Evolutionary conservation across 2,329 filamentous ascomycete genomes (phyloP), one percentile per base, ranked within the genome.

Genomic region (Hypoxylon sp.): DNA sequence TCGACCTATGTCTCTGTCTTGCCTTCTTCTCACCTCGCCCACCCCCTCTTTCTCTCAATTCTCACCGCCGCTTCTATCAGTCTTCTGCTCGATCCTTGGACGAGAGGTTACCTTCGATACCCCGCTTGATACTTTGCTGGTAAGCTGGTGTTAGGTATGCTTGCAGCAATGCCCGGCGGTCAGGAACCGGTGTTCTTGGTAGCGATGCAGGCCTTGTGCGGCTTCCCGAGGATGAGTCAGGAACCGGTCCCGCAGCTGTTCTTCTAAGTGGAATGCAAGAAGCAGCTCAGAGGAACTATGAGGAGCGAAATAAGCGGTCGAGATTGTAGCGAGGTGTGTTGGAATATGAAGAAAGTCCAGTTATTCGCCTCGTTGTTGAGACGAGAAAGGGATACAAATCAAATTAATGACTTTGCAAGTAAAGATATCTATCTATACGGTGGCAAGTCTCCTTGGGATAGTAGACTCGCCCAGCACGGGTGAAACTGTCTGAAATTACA

Each of bases 211-310:
- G 65, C 68, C 58, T 72, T 54, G 74, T 75, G 75, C 73, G 72
- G 72, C 66, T 65, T 76, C 74, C 75, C 75, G 75, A 73, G 49
- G 64, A 70, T 73, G 69, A 70, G 68, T 74, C 70, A 73, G 64
- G 71, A 75, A 72, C 70, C 64, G 65, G 69, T 71, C 67, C 65
- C 57, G 53, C 60, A 64, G 61, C 44, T 67, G 58, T 65, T 60
- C 63, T 61, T 61, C 32, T 61, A 36, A 61, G 42, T 56, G 59
- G 52, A 59, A 40, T 58, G 58, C 55, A 68, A 55, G 57, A 69
- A 71, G 61, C 59, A 44, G 61, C 64, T 65, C 63, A 46, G 48
- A 18, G 33, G 45, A 42, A 48, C 44, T 22, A 28, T 26, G 32
- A 58, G 40, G 46, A 32, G 33, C 22, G 18, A 51, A 66, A 52